These are phyloP conservation scores for Falciphora oryzae DNA, from an alignment of 2,329 filamentous ascomycete genomes.

Conservation along the genomic window DNA sequence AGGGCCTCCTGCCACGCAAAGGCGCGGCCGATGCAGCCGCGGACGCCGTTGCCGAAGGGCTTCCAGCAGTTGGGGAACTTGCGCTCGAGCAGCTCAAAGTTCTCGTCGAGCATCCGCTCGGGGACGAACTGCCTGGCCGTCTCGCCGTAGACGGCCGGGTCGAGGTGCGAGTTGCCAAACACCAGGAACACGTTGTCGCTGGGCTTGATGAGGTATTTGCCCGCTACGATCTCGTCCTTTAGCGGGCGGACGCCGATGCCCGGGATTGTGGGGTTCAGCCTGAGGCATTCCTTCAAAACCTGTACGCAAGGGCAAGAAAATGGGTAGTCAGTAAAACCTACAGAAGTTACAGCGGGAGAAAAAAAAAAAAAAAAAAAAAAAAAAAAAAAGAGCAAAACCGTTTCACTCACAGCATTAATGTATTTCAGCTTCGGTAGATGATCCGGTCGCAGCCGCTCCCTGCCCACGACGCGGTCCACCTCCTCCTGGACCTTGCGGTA, in stretches of 20 bases:
- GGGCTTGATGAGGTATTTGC: conserved; percentile 46
- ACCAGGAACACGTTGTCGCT: conserved; percentile 38
- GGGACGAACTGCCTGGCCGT: conserved; percentile 54
- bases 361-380: background rate
- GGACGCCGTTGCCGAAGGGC: conserved; percentile 47
- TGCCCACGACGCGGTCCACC: conserved; percentile 60
- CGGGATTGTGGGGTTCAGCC: conserved; percentile 55
- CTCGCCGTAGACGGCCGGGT: conserved; percentile 49
- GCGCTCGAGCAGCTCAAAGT: conserved; percentile 53
- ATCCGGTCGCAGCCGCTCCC: conserved; percentile 49
- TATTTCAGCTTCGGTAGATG: conserved; percentile 62
- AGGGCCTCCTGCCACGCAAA: conserved; percentile 51
- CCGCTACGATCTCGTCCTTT: conserved; percentile 37
- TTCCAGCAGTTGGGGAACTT: conserved; percentile 47
- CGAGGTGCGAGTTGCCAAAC: conserved; percentile 45
- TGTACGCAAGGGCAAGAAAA: conserved; percentile 13
- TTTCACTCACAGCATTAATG: conserved; percentile 45
- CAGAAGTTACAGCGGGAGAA: background rate
- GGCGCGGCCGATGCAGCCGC: conserved; percentile 46
- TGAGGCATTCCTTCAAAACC: conserved; percentile 59
- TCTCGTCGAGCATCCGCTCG: conserved; percentile 54
- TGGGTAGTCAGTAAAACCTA: background rate
- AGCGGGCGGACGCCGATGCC: conserved; percentile 48
- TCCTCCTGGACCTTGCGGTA: conserved; percentile 60
- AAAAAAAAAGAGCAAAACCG: no score